Evolutionary conservation across 1,284 basidiomycete species (phyloP).

Genomic region (Heterobasidion irregulare): DNA sequence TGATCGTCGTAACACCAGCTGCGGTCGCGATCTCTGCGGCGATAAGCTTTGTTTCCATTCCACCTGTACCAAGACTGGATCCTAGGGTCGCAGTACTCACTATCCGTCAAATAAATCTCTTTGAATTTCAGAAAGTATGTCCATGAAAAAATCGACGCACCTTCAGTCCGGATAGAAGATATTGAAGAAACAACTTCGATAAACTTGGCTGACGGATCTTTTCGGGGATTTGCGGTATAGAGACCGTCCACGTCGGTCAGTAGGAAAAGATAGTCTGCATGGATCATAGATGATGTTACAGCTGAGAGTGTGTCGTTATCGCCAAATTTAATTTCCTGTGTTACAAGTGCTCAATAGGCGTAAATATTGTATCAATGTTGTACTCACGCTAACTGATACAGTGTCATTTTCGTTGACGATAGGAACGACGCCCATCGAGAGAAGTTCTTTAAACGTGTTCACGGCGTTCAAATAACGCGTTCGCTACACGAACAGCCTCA

Average conservation of each 20-base stretch:
- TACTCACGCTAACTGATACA: constrained; percentile 83
- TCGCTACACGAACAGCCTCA: constrained; percentile 38
- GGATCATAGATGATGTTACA: constrained; percentile 94
- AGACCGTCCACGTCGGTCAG: constrained; percentile 96
- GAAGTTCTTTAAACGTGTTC: constrained; percentile 84
- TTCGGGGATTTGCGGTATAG: constrained; percentile 92
- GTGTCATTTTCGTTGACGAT: constrained; percentile 98
- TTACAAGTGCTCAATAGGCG: neutral
- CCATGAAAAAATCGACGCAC: constrained; percentile 29
- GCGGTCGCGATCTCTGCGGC: constrained; percentile 96
- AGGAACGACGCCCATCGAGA: constrained; percentile 86
- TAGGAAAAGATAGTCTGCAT: constrained; percentile 95
- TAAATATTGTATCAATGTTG: neutral
- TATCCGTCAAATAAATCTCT: constrained; percentile 19
- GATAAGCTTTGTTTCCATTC: constrained; percentile 99
- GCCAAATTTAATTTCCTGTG: constrained; percentile 97
- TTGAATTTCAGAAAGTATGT: neutral
- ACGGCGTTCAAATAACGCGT: constrained; percentile 92
- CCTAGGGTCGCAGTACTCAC: constrained; percentile 91
- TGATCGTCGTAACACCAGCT: constrained; percentile 92
- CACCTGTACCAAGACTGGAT: constrained; percentile 91
- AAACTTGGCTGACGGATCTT: constrained; percentile 75
- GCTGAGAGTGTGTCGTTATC: constrained; percentile 98
- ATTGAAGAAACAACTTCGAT: constrained; percentile 84
- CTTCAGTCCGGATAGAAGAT: constrained; percentile 72